A percentile compares a stretch with the other conserved stretches of the same genome.
Conservation (phyloP, 768 basidiomycete genomes). For the Mycena albidolilacea region DNA sequence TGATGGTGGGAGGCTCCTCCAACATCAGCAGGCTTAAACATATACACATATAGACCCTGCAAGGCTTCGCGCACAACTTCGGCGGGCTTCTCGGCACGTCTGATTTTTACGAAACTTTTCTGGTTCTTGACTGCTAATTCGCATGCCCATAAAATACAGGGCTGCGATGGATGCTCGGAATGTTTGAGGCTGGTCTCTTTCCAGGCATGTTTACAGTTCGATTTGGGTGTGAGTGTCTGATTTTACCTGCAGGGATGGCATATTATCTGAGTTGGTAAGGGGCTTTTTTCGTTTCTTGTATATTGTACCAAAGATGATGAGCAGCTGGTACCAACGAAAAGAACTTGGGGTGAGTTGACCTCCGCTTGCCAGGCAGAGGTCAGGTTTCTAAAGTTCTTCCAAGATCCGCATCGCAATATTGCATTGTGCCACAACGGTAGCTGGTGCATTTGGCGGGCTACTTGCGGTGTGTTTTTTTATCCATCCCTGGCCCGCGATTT, state of each 20-base stretch:
- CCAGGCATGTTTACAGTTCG: constrained; percentile 65
- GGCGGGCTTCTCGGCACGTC: constrained; percentile 72
- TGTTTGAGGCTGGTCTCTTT: constrained; percentile 72
- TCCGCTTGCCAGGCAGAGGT: background rate
- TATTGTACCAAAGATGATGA: background rate
- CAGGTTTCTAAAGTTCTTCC: background rate
- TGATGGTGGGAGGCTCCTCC: constrained; percentile 55
- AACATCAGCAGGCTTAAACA: background rate
- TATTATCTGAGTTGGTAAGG: constrained; percentile 37
- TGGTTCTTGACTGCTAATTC: background rate
- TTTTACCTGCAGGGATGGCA: constrained; percentile 20
- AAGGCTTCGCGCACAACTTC: constrained; percentile 74
- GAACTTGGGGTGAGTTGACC: constrained; percentile 77
- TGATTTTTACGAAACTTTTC: constrained; percentile 9
- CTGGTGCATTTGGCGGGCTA: constrained; percentile 63
- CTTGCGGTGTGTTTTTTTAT: constrained; percentile 15
- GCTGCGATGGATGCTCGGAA: constrained; percentile 74
- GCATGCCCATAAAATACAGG: constrained; percentile 50
- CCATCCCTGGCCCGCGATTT: background rate
- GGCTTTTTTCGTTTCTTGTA: background rate
- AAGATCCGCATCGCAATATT: constrained; percentile 72
- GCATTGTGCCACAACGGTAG: constrained; percentile 84
- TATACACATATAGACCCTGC: constrained; percentile 63
- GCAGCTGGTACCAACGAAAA: constrained; percentile 84
- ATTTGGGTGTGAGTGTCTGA: constrained; percentile 62